These are phyloP conservation scores for Colletotrichum sojae DNA, from an alignment of 2,329 filamentous ascomycete genomes.

Conservation along the genomic window DNA sequence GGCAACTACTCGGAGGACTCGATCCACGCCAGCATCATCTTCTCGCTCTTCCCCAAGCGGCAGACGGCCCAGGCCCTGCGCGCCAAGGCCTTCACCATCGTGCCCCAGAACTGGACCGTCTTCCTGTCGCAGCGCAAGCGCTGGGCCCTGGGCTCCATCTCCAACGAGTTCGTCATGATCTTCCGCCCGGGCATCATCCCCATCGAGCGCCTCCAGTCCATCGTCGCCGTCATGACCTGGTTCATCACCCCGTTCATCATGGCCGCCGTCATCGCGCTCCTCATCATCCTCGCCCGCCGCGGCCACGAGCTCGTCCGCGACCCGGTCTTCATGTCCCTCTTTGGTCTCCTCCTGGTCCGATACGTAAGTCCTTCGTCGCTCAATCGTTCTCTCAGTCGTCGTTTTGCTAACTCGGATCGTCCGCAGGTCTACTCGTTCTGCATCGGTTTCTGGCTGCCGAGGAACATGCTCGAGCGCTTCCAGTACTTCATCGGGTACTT, in stretches of 20 bases:
- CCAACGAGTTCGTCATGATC: conserved; percentile 65
- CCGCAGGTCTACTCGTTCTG: conserved; percentile 57
- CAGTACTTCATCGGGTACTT: conserved; percentile 58
- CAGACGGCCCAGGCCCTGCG: conserved; percentile 62
- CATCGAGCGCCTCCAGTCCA: conserved; percentile 60
- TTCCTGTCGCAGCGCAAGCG: conserved; percentile 65
- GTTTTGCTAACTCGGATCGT: conserved; percentile 20
- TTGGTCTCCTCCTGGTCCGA: conserved; percentile 54
- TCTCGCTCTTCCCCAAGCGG: conserved; percentile 59
- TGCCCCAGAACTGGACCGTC: conserved; percentile 60
- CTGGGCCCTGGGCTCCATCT: conserved; percentile 63
- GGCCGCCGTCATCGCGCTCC: conserved; percentile 54
- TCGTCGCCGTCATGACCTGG: conserved; percentile 63
- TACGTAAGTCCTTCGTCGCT: conserved; percentile 53
- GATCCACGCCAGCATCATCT: conserved; percentile 64
- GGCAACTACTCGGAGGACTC: conserved; percentile 64
- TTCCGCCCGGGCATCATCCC: conserved; percentile 57
- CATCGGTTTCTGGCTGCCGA: conserved; percentile 58
- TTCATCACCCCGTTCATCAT: conserved; percentile 61
- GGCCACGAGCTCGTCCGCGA: conserved; percentile 52
- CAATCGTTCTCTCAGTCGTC: not conserved
- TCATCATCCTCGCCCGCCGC: conserved; percentile 52
- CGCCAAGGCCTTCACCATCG: conserved; percentile 62
- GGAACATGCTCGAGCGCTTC: conserved; percentile 53
- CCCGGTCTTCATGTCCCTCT: conserved; percentile 54